Evolutionary conservation across 192 early-diverging fungal genomes (phyloP), one percentile per base, ranked within the genome.

Genomic region (Coemansia sp.): DNA sequence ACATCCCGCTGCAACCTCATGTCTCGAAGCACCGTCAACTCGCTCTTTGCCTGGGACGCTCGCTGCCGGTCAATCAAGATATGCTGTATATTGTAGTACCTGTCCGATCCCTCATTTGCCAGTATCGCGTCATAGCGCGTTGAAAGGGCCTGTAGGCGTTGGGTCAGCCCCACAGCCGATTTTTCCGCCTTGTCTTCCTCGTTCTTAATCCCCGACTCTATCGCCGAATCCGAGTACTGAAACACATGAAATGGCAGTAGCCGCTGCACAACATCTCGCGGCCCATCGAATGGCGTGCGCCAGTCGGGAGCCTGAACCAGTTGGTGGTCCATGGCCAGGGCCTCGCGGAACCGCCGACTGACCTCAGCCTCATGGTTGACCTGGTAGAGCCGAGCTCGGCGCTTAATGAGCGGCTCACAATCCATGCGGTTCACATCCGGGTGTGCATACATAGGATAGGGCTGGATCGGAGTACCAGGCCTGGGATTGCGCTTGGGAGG

Each of bases 181-280:
- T 22, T 39, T 18, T 22, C 39, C 2, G 67, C 39, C 27, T 40
- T 61, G 31, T 22, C 18, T 36, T 79, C 82, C 47, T 66, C 65
- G 4, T 34, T 71, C 34, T 15, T 57, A 18, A 68, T 68, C 12
- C 40, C 71, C 3, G 65, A 29, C n/a, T 84, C 82, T 1, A 79
- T 64, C 1, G 49, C 62, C 18, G 50, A 0, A 58, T 87, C 77
- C 2, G 90, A 89, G 65, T 90, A 88, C 75, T 92, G 91, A 64
- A 85, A 92, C 50, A 94, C 82, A 58, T 94, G 91, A 78, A 87
- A 94, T 1, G 92, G 92, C 53, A 94, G 71, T 22, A 94, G 75
- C 18, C 90, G 77, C 66, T 88, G 78, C 47, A 92, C 80, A 0
- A 86, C 87, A 73, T 94, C 90, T 29, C 85, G 68, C 7, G 87